These are phyloP conservation scores for Alternaria angustiovoidea DNA, from an alignment of 2,329 filamentous ascomycete genomes.

Conservation along the genomic window DNA sequence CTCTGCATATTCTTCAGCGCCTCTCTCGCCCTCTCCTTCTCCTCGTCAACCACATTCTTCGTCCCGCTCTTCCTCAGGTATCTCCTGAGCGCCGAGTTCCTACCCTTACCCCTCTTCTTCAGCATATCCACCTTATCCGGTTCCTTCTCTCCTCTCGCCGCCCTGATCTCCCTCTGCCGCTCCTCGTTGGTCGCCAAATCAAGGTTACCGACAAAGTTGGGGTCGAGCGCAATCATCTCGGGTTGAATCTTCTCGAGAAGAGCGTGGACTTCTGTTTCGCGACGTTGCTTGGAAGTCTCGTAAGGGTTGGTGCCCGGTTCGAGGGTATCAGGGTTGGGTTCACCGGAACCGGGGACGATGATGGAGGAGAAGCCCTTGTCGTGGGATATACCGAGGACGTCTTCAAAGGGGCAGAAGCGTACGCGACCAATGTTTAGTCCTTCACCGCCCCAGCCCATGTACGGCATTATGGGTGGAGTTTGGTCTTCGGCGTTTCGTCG, in stretches of 20 bases:
- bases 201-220: slow-evolving; percentile 87
- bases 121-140: slow-evolving; percentile 66
- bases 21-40: slow-evolving; percentile 84
- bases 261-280: slow-evolving; percentile 87
- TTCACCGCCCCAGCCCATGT: slow-evolving; percentile 92
- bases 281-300: slow-evolving; percentile 90
- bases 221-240: slow-evolving; percentile 96
- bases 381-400: slow-evolving; percentile 87
- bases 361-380: slow-evolving; percentile 87
- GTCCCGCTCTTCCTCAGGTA: slow-evolving; percentile 90
- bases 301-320: slow-evolving; percentile 84
- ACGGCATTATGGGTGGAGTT: slow-evolving; percentile 78
- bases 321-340: slow-evolving; percentile 93
- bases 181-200: slow-evolving; percentile 83
- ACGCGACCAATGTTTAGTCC: slow-evolving; percentile 82
- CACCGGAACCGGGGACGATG: slow-evolving; percentile 92
- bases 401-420: slow-evolving; percentile 93
- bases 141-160: slow-evolving; percentile 75
- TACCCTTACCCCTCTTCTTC: slow-evolving; percentile 82
- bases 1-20: slow-evolving; percentile 65
- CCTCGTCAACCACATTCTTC: slow-evolving; percentile 96
- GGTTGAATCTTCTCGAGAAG: slow-evolving; percentile 94
- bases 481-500: slow-evolving; percentile 74
- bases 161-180: slow-evolving; percentile 71
- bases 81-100: slow-evolving; percentile 87